Evolutionary conservation across 352 stramenopile species (phyloP).

Genomic region (Pythium myriotylum): DNA sequence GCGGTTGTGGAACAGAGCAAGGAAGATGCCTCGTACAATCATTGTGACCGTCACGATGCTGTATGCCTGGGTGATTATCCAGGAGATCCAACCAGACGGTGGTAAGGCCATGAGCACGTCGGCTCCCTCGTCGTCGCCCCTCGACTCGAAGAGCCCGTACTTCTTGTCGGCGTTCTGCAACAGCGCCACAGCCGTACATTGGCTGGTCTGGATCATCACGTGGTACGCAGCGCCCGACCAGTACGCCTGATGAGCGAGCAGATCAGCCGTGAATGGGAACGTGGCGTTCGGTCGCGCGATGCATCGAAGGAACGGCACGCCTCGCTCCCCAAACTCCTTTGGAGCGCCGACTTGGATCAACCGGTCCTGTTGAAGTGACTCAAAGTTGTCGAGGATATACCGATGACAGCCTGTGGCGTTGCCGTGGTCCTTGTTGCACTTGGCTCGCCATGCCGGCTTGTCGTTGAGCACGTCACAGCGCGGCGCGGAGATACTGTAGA

Average conservation of each 20-base stretch:
- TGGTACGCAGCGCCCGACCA: slow-evolving; percentile 30
- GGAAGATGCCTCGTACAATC: slow-evolving; percentile 41
- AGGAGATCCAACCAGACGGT: slow-evolving; percentile 41
- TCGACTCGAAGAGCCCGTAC: slow-evolving; percentile 46
- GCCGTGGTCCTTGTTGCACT: slow-evolving; percentile 10
- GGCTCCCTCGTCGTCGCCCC: slow-evolving; percentile 36
- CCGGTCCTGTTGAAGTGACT: slow-evolving; percentile 18
- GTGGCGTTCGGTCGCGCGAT: background rate
- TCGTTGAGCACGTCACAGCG: slow-evolving; percentile 41
- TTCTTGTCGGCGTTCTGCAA: slow-evolving; percentile 27
- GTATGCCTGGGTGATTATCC: slow-evolving; percentile 38
- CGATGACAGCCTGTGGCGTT: slow-evolving; percentile 31
- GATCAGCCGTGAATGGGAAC: slow-evolving; percentile 36
- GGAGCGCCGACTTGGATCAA: slow-evolving; percentile 31
- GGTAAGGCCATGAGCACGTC: slow-evolving; percentile 46
- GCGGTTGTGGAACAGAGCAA: slow-evolving; percentile 35
- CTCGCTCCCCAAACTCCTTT: slow-evolving; percentile 31
- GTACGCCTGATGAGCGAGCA: slow-evolving; percentile 35
- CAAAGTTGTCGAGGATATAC: slow-evolving; percentile 40
- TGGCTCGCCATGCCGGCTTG: slow-evolving; percentile 20
- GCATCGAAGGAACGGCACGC: slow-evolving; percentile 36
- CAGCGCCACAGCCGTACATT: slow-evolving; percentile 21
- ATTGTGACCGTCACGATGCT: slow-evolving; percentile 47
- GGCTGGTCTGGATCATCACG: slow-evolving; percentile 40
- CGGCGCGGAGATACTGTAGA: slow-evolving; percentile 41